phyloP scores from a whole-genome alignment of 75 land plant genomes.

The Cupressus sempervirens region DNA sequence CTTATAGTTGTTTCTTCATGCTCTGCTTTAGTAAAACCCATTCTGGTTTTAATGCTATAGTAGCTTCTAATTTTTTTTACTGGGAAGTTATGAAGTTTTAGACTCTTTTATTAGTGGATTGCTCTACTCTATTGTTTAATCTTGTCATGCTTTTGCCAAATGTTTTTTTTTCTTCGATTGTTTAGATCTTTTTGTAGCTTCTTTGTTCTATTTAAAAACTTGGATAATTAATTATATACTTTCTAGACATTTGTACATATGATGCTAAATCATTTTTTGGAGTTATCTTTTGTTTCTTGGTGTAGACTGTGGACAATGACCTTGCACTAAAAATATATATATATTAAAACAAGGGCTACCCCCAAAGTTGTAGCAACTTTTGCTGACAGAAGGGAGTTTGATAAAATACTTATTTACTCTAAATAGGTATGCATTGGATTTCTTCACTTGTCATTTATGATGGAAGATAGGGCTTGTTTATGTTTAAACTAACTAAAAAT shows the following conservation, averaged over 20 bases:
- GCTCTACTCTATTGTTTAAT: neutral
- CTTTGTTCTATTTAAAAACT: too few relatives aligned
- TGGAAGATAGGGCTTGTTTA: neutral
- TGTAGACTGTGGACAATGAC: too few relatives aligned
- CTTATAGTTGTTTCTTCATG: neutral
- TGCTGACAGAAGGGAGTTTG: too few relatives aligned
- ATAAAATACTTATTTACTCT: constrained; percentile 95
- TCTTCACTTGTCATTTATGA: neutral
- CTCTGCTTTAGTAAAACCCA: neutral
- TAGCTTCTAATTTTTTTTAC: neutral
- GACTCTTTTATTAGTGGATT: neutral
- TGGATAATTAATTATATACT: too few relatives aligned
- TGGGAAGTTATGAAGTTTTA: too few relatives aligned
- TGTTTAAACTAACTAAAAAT: neutral
- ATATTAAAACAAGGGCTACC: too few relatives aligned
- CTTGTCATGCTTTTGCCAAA: neutral
- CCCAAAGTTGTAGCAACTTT: too few relatives aligned
- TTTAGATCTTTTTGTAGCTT: constrained; percentile 7
- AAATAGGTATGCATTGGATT: constrained; percentile 65
- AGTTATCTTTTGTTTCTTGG: too few relatives aligned
- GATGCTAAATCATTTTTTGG: too few relatives aligned
- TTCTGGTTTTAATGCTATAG: neutral
- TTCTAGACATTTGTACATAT: too few relatives aligned
- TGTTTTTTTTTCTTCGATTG: neutral
- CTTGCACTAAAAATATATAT: too few relatives aligned